phyloP scores from a whole-genome alignment of 257 asterid genomes.

The Leonotis leonurus region DNA sequence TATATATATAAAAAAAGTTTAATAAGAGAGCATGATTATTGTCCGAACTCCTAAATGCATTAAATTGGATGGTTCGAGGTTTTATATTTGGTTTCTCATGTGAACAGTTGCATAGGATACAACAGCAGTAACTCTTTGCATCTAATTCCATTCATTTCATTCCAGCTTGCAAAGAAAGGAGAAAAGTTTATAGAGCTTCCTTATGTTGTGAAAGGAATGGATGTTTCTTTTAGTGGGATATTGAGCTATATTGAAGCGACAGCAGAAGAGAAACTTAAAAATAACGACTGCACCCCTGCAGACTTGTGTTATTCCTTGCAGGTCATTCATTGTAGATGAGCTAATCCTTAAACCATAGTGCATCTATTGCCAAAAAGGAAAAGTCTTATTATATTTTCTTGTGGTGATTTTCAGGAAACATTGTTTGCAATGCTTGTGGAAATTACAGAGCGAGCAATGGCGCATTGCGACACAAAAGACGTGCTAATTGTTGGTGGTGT shows the following conservation, averaged over 20 bases:
- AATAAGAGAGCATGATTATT: neutral
- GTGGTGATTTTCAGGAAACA: constrained; percentile 50
- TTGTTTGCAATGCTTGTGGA: constrained; percentile 97
- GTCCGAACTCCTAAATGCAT: neutral
- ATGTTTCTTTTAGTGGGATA: constrained; percentile 95
- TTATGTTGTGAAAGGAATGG: constrained; percentile 97
- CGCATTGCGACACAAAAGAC: constrained; percentile 88
- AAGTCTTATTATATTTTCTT: neutral
- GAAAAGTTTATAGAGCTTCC: constrained; percentile 84
- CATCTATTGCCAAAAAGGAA: neutral
- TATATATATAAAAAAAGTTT: neutral
- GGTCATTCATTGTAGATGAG: constrained; percentile 16
- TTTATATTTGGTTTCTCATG: neutral
- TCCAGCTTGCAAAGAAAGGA: constrained; percentile 95
- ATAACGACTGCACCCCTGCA: constrained; percentile 51
- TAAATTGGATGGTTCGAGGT: neutral
- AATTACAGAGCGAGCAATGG: constrained; percentile 94
- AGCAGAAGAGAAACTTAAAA: constrained; percentile 76
- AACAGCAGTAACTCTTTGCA: neutral
- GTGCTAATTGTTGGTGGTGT: constrained; percentile 98
- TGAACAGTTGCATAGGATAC: constrained; percentile 1
- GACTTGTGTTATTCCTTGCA: constrained; percentile 56
- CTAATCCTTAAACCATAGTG: neutral
- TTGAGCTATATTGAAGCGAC: constrained; percentile 86
- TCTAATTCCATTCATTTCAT: constrained; percentile 7